Base-by-base conservation (phyloP, 2,329 filamentous ascomycete genomes). In the Phyllosticta capitalensis region DNA sequence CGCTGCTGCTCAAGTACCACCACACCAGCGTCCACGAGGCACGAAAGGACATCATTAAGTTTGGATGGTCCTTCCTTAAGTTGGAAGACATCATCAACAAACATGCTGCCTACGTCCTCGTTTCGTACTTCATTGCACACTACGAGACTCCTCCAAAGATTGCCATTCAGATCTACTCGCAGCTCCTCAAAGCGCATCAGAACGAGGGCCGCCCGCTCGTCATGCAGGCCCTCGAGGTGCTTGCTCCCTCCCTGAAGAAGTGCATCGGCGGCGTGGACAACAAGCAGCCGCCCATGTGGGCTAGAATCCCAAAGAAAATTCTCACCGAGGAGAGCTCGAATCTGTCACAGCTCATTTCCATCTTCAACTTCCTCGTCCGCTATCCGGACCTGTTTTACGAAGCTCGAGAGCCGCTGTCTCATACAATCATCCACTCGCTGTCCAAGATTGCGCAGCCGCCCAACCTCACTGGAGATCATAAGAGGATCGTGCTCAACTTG, bases 41-140 rank as follows among this genome's bases (percentile, higher is more conserved):
- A 2, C 86, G 95, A 45, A 99, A 99, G 74, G 94, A 99, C 64
- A 92, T 99, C 63, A 99, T 99, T 69, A 97, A 96, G 74, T 99
- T 97, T 73, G 92, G 91, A 2, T 99, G 94, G 94, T 96, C 92
- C 19, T 97, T 96, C 70, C 99, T 99, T 67, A 85, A 90, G 22
- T 82, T 99, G n/a, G 95, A 99, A 69, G 94, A 99, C 72, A 89
- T 96, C 60, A 96, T 99, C 77, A 99, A 97, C 78, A 99, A 99
- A 73, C 94, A 97, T 71, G 94, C 92, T 0, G 92, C 94, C 2
- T 99, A 99, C 67, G 92, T 96, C 5, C 85, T 99, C 5, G 95
- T 99, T 62, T 91, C 90, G 2, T 99, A 96, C 74, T 99, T 99
- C 76, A 96, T 99, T 67, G 90, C 90, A 0, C 89, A 95, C 64